phyloP scores from a whole-genome alignment of 768 basidiomycete species.

The Pisolithus orientalis region DNA sequence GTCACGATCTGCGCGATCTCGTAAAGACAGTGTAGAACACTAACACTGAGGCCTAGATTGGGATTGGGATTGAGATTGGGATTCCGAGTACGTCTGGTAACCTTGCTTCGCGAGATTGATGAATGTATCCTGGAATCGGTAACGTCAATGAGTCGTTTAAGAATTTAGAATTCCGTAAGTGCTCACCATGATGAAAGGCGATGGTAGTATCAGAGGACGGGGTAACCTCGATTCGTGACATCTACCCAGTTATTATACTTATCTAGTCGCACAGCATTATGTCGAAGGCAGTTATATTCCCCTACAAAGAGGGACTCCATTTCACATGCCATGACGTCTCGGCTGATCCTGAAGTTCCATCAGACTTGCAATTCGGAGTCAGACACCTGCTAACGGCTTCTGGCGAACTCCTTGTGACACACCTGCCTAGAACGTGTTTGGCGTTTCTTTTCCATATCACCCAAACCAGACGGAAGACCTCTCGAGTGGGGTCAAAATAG shows the following conservation, averaged over 20 bases:
- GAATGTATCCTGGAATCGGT: conserved; percentile 49
- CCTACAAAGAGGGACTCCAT: not conserved
- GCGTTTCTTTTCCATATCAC: too few relatives aligned
- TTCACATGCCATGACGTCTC: not conserved
- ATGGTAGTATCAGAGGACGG: not conserved
- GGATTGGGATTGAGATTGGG: conserved; percentile 8
- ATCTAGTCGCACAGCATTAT: not conserved
- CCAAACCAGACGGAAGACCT: too few relatives aligned
- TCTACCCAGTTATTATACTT: not conserved
- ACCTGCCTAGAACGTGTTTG: too few relatives aligned
- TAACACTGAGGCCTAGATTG: not conserved
- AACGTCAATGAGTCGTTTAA: not conserved
- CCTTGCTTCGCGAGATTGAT: conserved; percentile 69
- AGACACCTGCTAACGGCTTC: not conserved
- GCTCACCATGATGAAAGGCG: conserved; percentile 18
- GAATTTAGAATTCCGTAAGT: not conserved
- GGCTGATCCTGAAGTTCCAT: not conserved
- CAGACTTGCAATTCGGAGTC: not conserved
- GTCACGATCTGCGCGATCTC: conserved; percentile 9
- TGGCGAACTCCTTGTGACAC: too few relatives aligned
- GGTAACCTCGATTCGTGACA: not conserved
- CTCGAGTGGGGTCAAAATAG: too few relatives aligned
- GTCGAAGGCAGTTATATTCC: not conserved
- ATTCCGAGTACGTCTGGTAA: conserved; percentile 40
- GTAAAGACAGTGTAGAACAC: too few relatives aligned